These are phyloP conservation scores for Rickenella mellea DNA, from an alignment of 768 basidiomycete species.

Conservation along the genomic window DNA sequence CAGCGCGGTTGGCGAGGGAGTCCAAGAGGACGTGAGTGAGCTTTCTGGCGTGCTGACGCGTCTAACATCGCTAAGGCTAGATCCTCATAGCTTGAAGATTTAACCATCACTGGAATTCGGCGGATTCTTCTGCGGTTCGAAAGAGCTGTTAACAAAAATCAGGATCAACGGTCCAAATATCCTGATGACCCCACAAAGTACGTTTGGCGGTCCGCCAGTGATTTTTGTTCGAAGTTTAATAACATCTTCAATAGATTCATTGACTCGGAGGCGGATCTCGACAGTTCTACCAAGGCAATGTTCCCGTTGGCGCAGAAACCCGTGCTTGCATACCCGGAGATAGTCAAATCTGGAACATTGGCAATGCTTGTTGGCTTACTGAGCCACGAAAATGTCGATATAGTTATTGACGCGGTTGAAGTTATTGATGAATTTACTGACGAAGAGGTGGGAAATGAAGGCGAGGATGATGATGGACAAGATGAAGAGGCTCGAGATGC, in stretches of 20 bases:
- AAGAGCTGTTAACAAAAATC: constrained; percentile 86
- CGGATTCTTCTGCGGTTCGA: constrained; percentile 75
- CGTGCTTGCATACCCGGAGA: constrained; percentile 77
- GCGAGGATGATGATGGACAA: constrained; percentile 47
- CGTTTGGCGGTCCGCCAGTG: constrained; percentile 12
- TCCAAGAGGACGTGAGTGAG: constrained; percentile 56
- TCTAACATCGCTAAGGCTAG: constrained; percentile 4
- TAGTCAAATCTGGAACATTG: constrained; percentile 68
- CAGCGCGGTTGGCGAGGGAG: constrained; percentile 49
- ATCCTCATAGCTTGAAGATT: constrained; percentile 44
- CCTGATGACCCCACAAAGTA: constrained; percentile 89
- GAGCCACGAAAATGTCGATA: constrained; percentile 94
- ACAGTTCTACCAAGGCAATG: constrained; percentile 75
- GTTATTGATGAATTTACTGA: constrained; percentile 92
- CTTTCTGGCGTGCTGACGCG: constrained; percentile 5
- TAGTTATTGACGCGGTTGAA: constrained; percentile 92
- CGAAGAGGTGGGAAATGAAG: constrained; percentile 84
- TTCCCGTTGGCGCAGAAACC: constrained; percentile 86
- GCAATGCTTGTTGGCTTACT: constrained; percentile 72
- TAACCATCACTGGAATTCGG: constrained; percentile 64
- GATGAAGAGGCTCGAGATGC: constrained; percentile 47
- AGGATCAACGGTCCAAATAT: constrained; percentile 93
- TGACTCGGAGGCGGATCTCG: constrained; percentile 95
- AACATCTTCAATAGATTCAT: constrained; percentile 65
- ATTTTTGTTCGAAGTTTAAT: constrained; percentile 4